Base-by-base conservation (phyloP, 2,329 filamentous ascomycete genomes). In the Aspergillus japonicus region DNA sequence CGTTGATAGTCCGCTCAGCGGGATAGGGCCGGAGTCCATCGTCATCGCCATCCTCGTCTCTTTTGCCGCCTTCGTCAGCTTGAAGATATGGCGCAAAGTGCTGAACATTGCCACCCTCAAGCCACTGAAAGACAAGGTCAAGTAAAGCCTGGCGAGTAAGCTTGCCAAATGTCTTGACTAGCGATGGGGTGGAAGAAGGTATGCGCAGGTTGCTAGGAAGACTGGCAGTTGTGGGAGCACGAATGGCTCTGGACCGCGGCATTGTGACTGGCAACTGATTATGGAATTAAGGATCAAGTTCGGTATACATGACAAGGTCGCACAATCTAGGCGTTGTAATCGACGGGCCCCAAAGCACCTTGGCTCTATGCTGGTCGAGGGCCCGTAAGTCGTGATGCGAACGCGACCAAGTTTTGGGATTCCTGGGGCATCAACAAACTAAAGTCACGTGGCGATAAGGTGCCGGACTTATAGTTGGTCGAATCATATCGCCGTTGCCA, bases 121-220 rank as follows among this genome's bases (percentile, higher is more conserved):
- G 85, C 92, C 92, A 96, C 77, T 89, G 84, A 23, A 92, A 82
- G 0, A 85, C 89, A 8, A 96, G 82, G 0, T 87, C 85, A 26
- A 95, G 77, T 23, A 96, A 83, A 0, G 89, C 87, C 50, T 87
- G 79, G 54, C 91, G 87, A 1, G 90, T 89, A 19, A 96, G 82
- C 57, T 87, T 88, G 61, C 81, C 83, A 52, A 96, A 81, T 47
- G 84, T 81, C 73, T 89, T 91, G 64, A 83, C 73, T 52, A 92
- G 83, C 31, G 86, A 81, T 50, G 84, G 79, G 70, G 88, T 89
- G 60, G 84, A 80, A 8, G 89, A 80, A 59, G 87, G 83, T 69
- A 94, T 83, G 67, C 87, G 87, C 64, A 92, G 81, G 29, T 85
- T 83, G 54, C 90, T 88, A n/a, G 88, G 83, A 53, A 95, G 83